A percentile compares a stretch with the other conserved stretches of the same genome.
phyloP scores from a whole-genome alignment of 768 basidiomycete genomes.

The Pulveroboletus sp. region DNA sequence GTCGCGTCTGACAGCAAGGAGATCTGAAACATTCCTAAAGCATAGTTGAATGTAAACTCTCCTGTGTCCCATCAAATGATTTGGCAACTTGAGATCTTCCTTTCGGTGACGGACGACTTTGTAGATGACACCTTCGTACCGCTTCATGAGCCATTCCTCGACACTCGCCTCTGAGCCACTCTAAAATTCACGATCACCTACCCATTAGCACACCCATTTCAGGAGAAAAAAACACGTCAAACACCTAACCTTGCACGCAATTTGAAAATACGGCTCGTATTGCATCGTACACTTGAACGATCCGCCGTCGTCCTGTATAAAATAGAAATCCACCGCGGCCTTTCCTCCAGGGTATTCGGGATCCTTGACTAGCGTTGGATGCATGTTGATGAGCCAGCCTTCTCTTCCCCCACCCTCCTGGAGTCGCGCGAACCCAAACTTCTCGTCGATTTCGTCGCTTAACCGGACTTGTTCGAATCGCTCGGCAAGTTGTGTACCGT shows the following conservation, averaged over 20 bases:
- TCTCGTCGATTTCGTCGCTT: conserved; percentile 88
- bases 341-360: conserved; percentile 78
- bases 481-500: conserved; percentile 83
- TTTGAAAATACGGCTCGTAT: conserved; percentile 93
- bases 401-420: conserved; percentile 74
- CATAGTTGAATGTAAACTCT: conserved; percentile 83
- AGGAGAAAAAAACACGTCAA: conserved; percentile 11
- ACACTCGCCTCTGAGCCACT: conserved; percentile 80
- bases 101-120: conserved; percentile 79
- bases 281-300: conserved; percentile 93
- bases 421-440: conserved; percentile 79
- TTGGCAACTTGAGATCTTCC: conserved; percentile 92
- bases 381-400: conserved; percentile 99
- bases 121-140: conserved; percentile 81
- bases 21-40: conserved; percentile 92
- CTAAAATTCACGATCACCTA: conserved; percentile 35
- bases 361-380: conserved; percentile 90
- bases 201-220: neutral
- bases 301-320: conserved; percentile 93
- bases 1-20: conserved; percentile 82
- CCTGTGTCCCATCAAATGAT: conserved; percentile 93
- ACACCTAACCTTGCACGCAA: conserved; percentile 76
- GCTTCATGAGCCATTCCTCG: conserved; percentile 94
- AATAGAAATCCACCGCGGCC: conserved; percentile 93
- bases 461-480: conserved; percentile 75